Percentiles rank a stretch among this genome's conserved stretches.
phyloP scores from a whole-genome alignment of 352 stramenopile genomes.

The Pseudoperonospora humuli region DNA sequence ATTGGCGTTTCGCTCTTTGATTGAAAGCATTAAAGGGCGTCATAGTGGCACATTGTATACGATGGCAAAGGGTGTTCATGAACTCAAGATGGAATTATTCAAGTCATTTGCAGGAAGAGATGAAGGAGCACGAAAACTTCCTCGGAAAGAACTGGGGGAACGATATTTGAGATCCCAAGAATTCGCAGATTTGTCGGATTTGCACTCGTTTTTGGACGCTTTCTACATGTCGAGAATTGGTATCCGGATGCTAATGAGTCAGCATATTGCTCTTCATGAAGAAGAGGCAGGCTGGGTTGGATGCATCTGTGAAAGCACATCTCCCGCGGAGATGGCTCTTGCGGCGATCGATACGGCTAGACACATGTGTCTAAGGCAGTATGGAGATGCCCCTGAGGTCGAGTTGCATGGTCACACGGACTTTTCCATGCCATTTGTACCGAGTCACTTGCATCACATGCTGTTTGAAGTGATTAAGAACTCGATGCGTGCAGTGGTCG shows the following conservation, averaged over 20 bases:
- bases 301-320: conserved; percentile 95
- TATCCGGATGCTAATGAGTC: conserved; percentile 99
- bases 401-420: conserved; percentile 96
- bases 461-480: conserved; percentile 99
- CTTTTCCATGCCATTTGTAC: conserved; percentile 97
- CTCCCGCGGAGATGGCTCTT: conserved; percentile 93
- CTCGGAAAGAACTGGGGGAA: conserved; percentile 51
- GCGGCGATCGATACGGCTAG: conserved; percentile 96
- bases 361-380: conserved; percentile 99
- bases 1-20: conserved; percentile 87
- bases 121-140: not conserved
- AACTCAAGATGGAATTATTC: conserved; percentile 91
- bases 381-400: conserved; percentile 98
- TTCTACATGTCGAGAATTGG: conserved; percentile 99
- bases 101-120: conserved; percentile 55
- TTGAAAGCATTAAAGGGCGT: conserved; percentile 95
- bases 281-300: conserved; percentile 81
- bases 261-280: conserved; percentile 96
- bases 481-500: conserved; percentile 96
- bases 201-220: conserved; percentile 97
- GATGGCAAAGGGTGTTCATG: conserved; percentile 98
- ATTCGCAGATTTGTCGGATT: conserved; percentile 88
- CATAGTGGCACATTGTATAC: conserved; percentile 98
- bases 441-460: conserved; percentile 96
- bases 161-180: conserved; percentile 69